These are phyloP conservation scores for Agrocybe praecox DNA, from an alignment of 768 basidiomycete genomes.

Conservation along the genomic window DNA sequence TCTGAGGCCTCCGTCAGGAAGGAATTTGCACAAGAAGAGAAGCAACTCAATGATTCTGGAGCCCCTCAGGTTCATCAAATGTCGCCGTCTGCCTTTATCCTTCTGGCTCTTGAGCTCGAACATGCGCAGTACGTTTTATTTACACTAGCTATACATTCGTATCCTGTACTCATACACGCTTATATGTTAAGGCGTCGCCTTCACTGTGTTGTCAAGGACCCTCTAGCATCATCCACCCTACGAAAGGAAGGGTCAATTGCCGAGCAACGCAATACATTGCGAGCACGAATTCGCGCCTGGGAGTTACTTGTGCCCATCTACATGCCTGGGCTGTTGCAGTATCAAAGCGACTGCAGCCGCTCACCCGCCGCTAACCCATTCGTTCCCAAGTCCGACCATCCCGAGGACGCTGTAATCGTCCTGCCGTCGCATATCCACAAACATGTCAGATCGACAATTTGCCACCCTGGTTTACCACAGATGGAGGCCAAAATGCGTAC, in stretches of 20 bases:
- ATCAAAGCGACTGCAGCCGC: not conserved
- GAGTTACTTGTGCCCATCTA: constrained; percentile 3
- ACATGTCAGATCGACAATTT: not conserved
- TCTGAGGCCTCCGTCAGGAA: not conserved
- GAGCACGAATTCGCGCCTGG: not conserved
- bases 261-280: not conserved
- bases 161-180: constrained; percentile 2
- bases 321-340: constrained; percentile 14
- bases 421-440: constrained; percentile 3
- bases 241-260: constrained; percentile 1
- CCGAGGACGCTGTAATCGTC: constrained; percentile 7
- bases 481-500: constrained; percentile 10
- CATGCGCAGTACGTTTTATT: constrained; percentile 1
- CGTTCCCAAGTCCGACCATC: not conserved
- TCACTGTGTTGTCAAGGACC: no score
- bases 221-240: no score
- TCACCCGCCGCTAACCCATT: not conserved
- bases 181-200: not conserved
- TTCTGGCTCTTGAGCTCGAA: constrained; percentile 1
- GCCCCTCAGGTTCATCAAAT: not conserved
- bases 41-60: not conserved
- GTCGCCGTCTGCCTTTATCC: not conserved
- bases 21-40: not conserved
- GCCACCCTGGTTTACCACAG: not conserved
- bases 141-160: not conserved